Conservation (phyloP, 2,329 filamentous ascomycete genomes). For the Diaporthe vaccinii region DNA sequence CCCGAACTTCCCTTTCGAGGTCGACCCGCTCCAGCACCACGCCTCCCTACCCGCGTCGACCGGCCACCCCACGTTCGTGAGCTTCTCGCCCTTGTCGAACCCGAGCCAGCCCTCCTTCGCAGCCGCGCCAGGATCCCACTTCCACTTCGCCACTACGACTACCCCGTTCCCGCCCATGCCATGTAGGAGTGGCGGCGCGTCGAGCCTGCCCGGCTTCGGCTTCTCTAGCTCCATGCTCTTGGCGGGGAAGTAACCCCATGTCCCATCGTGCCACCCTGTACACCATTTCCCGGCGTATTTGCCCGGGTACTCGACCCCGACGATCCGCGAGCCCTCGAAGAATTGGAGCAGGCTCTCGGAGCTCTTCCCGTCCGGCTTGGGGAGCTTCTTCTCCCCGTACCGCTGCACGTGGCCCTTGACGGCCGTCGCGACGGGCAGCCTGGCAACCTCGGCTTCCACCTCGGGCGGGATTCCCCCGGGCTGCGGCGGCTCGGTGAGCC, state of each 20-base stretch:
- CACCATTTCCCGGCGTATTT: conserved; percentile 69
- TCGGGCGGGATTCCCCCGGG: conserved; percentile 47
- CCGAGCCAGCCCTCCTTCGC: conserved; percentile 63
- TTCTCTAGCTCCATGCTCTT: conserved; percentile 63
- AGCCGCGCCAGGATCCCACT: conserved; percentile 61
- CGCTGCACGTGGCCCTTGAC: conserved; percentile 52
- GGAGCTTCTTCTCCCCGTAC: conserved; percentile 51
- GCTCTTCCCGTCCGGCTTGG: conserved; percentile 50
- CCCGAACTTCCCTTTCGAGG: conserved; percentile 51
- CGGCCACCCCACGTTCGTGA: conserved; percentile 71
- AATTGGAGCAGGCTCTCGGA: conserved; percentile 55
- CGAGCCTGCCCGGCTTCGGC: conserved; percentile 54
- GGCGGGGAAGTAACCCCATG: conserved; percentile 62
- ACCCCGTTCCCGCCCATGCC: conserved; percentile 61
- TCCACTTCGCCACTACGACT: conserved; percentile 66
- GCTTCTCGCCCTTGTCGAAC: conserved; percentile 76
- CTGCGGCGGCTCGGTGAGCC: conserved; percentile 49
- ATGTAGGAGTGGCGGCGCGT: conserved; percentile 53
- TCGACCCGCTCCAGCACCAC: conserved; percentile 55
- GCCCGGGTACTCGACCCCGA: conserved; percentile 64
- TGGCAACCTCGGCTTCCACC: neutral
- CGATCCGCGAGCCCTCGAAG: conserved; percentile 61
- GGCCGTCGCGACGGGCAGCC: conserved; percentile 52
- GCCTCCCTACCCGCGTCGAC: conserved; percentile 46
- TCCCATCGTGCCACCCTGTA: conserved; percentile 69